A percentile compares a stretch with the other conserved stretches of the same genome.
Conservation (phyloP, 768 basidiomycete genomes). For the Agrocybe praecox region DNA sequence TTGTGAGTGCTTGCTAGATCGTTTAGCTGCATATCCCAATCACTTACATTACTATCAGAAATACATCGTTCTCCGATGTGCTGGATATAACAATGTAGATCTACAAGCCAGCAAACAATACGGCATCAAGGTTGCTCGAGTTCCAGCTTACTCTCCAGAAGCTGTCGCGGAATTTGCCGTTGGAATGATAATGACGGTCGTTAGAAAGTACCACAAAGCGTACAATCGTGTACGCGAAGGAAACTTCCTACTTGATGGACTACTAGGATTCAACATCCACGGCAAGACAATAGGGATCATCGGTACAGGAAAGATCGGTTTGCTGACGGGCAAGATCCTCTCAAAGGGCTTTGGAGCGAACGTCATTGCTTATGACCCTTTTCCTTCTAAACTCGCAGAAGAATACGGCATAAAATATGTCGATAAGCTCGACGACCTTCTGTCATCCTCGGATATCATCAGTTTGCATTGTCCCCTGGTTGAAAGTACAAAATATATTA, state of each 20-base stretch:
- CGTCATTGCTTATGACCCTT: constrained; percentile 44
- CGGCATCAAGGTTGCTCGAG: constrained; percentile 40
- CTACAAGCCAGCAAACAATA: constrained; percentile 28
- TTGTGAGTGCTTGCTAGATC: constrained; percentile 27
- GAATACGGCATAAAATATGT: constrained; percentile 42
- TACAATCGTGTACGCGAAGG: constrained; percentile 47
- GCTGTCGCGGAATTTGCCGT: constrained; percentile 47
- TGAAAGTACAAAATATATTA: constrained; percentile 39
- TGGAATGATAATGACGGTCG: constrained; percentile 47
- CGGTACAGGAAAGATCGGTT: constrained; percentile 46
- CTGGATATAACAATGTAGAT: constrained; percentile 47
- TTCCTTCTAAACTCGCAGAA: constrained; percentile 31
- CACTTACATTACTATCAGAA: constrained; percentile 24
- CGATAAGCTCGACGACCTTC: constrained; percentile 35
- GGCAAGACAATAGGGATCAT: constrained; percentile 46
- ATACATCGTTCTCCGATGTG: constrained; percentile 42
- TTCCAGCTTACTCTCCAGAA: constrained; percentile 46
- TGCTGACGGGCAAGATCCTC: constrained; percentile 43
- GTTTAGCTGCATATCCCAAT: background rate
- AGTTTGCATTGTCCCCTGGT: constrained; percentile 44
- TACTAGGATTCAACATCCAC: constrained; percentile 41
- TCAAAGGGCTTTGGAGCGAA: constrained; percentile 39
- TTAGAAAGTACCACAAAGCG: constrained; percentile 49
- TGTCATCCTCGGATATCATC: constrained; percentile 39
- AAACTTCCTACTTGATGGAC: constrained; percentile 46